Conservation (phyloP, 305 asterid species). For the Salvia sclarea region DNA sequence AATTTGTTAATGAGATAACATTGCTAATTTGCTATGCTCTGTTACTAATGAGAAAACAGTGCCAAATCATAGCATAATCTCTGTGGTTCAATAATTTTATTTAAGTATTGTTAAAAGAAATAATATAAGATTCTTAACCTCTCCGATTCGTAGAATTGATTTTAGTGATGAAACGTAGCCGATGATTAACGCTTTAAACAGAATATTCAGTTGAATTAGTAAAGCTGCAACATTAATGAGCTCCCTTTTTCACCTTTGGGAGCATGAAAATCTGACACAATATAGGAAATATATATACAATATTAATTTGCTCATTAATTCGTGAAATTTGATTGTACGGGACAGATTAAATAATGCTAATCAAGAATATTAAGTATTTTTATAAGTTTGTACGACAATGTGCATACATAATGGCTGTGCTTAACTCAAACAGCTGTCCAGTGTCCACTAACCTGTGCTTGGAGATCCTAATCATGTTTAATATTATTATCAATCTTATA, state of each 20-base stretch:
- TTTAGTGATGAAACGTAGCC: constrained; percentile 20
- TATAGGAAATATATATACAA: neutral
- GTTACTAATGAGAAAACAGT: neutral
- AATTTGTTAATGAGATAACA: no score
- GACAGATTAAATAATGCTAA: constrained; percentile 22
- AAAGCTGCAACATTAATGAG: constrained; percentile 25
- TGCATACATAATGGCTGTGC: constrained; percentile 24
- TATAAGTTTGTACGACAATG: constrained; percentile 23
- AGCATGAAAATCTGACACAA: constrained; percentile 32
- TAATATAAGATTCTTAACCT: neutral
- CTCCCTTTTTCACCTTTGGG: constrained; percentile 20
- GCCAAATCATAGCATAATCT: neutral
- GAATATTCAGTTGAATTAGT: constrained; percentile 29
- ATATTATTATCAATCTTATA: no score
- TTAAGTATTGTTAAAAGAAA: neutral
- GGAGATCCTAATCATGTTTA: no score
- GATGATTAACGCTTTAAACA: constrained; percentile 29
- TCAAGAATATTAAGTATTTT: neutral
- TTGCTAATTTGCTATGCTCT: no score
- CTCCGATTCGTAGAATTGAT: neutral
- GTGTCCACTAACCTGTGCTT: no score
- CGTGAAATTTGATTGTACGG: constrained; percentile 15
- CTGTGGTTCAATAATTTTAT: neutral
- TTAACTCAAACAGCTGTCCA: no score
- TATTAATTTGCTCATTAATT: constrained; percentile 2